phyloP scores from a whole-genome alignment of 306 rosid species.

The Sicyos baderoa region DNA sequence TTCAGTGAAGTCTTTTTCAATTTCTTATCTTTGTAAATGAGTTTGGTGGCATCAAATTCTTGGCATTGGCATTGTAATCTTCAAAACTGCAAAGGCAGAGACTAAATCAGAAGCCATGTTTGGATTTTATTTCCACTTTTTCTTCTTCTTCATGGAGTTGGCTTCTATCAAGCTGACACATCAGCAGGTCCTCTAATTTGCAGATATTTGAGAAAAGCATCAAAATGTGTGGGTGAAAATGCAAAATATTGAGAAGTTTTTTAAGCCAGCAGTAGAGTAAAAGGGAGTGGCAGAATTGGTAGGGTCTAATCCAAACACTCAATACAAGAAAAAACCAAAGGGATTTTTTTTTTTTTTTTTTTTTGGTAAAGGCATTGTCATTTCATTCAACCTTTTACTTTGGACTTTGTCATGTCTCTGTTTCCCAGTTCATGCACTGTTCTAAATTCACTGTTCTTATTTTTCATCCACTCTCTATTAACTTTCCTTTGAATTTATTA shows the following conservation, averaged over 20 bases:
- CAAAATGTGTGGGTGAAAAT: not conserved
- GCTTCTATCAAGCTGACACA: not conserved
- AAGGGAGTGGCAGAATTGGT: conserved; percentile 15
- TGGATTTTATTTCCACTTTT: not conserved
- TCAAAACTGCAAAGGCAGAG: conserved; percentile 8
- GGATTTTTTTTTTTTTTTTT: not conserved
- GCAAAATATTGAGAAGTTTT: not conserved
- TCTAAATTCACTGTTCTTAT: not conserved
- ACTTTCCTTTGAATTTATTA: too few relatives aligned
- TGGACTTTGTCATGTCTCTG: not conserved
- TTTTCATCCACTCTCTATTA: not conserved
- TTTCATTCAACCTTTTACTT: conserved; percentile 5
- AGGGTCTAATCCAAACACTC: conserved; percentile 13
- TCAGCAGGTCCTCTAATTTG: conserved; percentile 3
- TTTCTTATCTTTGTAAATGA: not conserved
- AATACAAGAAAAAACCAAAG: not conserved
- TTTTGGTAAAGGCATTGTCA: conserved; percentile 10
- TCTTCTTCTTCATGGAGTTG: not conserved
- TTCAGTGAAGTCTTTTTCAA: conserved; percentile 1
- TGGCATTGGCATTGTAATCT: conserved; percentile 3
- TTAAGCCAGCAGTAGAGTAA: not conserved
- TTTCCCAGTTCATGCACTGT: not conserved
- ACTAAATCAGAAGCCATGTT: not conserved
- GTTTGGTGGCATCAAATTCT: conserved; percentile 9
- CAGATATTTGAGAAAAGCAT: not conserved